A percentile compares a stretch with the other conserved stretches of the same genome.
Evolutionary conservation across 345 rosid species (phyloP).

Genomic region (Reutealis trisperma): DNA sequence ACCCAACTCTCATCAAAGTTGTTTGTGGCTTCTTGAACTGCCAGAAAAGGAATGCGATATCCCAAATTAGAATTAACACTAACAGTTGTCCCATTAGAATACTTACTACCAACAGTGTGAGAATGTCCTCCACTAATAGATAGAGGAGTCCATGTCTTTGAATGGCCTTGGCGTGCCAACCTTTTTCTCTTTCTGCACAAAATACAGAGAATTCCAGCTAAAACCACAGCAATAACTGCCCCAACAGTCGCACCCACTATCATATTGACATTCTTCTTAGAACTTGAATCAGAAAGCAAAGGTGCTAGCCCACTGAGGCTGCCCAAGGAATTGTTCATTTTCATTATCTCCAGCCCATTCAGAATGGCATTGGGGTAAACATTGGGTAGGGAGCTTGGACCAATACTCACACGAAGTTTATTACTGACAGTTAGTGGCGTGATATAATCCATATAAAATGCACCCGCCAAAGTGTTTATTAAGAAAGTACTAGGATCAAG

Average conservation of each 20-base stretch:
- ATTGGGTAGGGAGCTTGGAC: slow-evolving; percentile 12
- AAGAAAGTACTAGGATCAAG: slow-evolving; percentile 51
- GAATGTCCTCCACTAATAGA: slow-evolving; percentile 29
- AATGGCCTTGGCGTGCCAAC: slow-evolving; percentile 25
- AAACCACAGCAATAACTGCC: slow-evolving; percentile 6
- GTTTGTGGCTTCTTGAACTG: slow-evolving; percentile 37
- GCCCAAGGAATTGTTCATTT: slow-evolving; percentile 38
- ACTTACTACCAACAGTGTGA: slow-evolving; percentile 36
- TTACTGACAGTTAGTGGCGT: slow-evolving; percentile 30
- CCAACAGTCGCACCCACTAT: slow-evolving; percentile 26
- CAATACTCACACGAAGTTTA: slow-evolving; percentile 53
- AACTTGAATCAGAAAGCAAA: slow-evolving; percentile 19
- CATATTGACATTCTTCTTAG: slow-evolving; percentile 28
- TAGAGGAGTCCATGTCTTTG: slow-evolving; percentile 37
- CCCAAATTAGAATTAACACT: slow-evolving; percentile 24
- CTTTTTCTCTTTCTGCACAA: slow-evolving; percentile 18
- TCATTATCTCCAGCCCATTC: slow-evolving; percentile 43
- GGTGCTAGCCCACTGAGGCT: slow-evolving; percentile 25
- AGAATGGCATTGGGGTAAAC: slow-evolving; percentile 31
- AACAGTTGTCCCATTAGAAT: slow-evolving; percentile 30
- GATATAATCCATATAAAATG: slow-evolving; percentile 55
- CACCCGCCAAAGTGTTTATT: slow-evolving; percentile 43
- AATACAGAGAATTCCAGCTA: slow-evolving; percentile 20
- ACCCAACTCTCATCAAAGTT: slow-evolving; percentile 38
- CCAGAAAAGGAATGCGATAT: slow-evolving; percentile 33